These are phyloP conservation scores for Plasmodium falciparum DNA, from an alignment of 169 alveolate genomes.

Conservation along the genomic window DNA sequence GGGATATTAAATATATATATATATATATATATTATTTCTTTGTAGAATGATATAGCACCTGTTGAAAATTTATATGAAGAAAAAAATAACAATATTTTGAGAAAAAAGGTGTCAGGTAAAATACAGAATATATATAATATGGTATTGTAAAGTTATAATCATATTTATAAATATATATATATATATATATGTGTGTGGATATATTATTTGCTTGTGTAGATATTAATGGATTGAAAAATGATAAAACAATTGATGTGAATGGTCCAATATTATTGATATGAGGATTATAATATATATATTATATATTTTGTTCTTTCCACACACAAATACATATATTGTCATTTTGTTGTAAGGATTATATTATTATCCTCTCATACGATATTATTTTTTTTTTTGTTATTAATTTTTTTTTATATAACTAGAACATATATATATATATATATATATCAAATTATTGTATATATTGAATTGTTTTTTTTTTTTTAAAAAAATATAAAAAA, in stretches of 20 bases:
- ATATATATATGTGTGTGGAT: background rate
- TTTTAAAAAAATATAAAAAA: too few relatives aligned
- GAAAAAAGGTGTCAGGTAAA: slow-evolving; percentile 31
- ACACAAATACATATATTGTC: too few relatives aligned
- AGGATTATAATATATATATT: background rate
- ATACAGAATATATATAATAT: too few relatives aligned
- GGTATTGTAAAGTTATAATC: too few relatives aligned
- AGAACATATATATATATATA: too few relatives aligned
- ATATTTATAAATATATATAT: background rate
- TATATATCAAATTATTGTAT: too few relatives aligned
- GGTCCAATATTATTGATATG: slow-evolving; percentile 66
- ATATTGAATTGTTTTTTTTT: too few relatives aligned
- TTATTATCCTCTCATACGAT: too few relatives aligned
- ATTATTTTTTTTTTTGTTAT: too few relatives aligned
- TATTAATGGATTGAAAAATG: slow-evolving; percentile 8
- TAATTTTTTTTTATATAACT: too few relatives aligned
- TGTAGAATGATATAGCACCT: slow-evolving; percentile 19
- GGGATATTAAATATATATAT: background rate
- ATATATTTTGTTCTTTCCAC: too few relatives aligned
- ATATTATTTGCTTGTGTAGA: slow-evolving; percentile 1
- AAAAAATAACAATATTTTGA: background rate
- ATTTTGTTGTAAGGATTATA: too few relatives aligned
- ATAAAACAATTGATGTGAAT: slow-evolving; percentile 21
- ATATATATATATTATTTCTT: slow-evolving; percentile 12
- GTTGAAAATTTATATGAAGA: slow-evolving; percentile 1